Evolutionary conservation across 2,329 filamentous ascomycete species (phyloP).

Genomic region (Coniochaeta sp.): DNA sequence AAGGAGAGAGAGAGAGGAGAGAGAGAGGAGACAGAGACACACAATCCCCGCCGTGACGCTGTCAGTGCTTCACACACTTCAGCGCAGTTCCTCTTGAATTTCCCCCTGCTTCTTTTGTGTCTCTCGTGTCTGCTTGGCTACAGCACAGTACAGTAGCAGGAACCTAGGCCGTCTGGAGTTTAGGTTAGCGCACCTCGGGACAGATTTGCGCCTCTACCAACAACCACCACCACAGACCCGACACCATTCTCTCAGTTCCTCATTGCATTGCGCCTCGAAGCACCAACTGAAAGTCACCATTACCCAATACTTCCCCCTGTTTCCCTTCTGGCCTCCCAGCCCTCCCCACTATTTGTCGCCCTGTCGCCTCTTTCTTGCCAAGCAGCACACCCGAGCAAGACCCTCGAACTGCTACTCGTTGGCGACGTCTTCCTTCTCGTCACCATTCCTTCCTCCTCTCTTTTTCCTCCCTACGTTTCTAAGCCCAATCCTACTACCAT

Average conservation of each 20-base stretch:
- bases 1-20: too few species aligned
- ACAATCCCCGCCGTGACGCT: too few species aligned
- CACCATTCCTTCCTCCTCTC: neutral
- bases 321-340: neutral
- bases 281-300: neutral
- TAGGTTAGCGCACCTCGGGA: neutral
- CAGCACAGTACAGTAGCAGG: neutral
- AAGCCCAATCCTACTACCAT: neutral
- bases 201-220: neutral
- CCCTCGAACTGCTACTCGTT: neutral
- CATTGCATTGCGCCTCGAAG: neutral
- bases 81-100: neutral
- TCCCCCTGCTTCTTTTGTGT: neutral
- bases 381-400: too few species aligned
- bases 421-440: neutral
- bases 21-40: too few species aligned
- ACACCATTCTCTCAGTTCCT: too few species aligned
- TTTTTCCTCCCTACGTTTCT: neutral
- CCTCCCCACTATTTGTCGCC: neutral
- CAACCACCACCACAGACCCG: too few species aligned
- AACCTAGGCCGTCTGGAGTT: neutral
- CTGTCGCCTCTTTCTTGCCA: neutral
- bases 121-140: neutral
- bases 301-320: neutral
- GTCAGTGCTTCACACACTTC: neutral